phyloP scores from a whole-genome alignment of 2,329 filamentous ascomycete genomes.

The Hypoxylon sp. region DNA sequence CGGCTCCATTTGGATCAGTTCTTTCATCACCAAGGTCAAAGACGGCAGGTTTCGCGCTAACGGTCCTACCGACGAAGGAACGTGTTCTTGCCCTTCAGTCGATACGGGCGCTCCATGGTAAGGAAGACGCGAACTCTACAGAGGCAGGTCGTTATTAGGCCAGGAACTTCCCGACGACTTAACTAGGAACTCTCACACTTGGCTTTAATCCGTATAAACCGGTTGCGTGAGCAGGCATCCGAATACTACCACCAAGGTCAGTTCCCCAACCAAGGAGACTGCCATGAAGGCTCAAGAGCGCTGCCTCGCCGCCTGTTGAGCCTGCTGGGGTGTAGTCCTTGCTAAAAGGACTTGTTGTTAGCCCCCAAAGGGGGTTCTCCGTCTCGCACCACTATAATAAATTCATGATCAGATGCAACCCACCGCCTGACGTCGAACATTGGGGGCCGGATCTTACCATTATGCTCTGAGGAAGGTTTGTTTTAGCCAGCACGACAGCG shows the following conservation, averaged over 20 bases:
- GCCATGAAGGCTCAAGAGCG: slow-evolving; percentile 45
- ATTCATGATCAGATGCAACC: slow-evolving; percentile 39
- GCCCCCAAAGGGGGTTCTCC: slow-evolving; percentile 66
- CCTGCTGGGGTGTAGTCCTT: slow-evolving; percentile 62
- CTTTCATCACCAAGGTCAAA: slow-evolving; percentile 64
- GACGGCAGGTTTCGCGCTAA: slow-evolving; percentile 68
- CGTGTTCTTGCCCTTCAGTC: slow-evolving; percentile 74
- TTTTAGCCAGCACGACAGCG: slow-evolving; percentile 68
- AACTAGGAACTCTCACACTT: slow-evolving; percentile 60
- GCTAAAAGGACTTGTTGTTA: slow-evolving; percentile 63
- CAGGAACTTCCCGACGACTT: too few relatives aligned
- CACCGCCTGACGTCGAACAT: slow-evolving; percentile 67
- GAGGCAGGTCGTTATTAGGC: slow-evolving; percentile 20
- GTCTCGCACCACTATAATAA: slow-evolving; percentile 65
- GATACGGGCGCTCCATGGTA: slow-evolving; percentile 72
- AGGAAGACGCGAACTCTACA: slow-evolving; percentile 68
- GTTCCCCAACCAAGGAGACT: slow-evolving; percentile 65
- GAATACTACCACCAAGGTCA: slow-evolving; percentile 66
- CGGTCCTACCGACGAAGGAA: slow-evolving; percentile 74
- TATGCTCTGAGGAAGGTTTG: slow-evolving; percentile 57
- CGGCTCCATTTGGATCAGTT: slow-evolving; percentile 62
- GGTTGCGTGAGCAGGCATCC: slow-evolving; percentile 64
- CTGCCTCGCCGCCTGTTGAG: slow-evolving; percentile 51
- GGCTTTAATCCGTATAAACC: slow-evolving; percentile 66
- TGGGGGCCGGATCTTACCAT: slow-evolving; percentile 47